phyloP scores from a whole-genome alignment of 306 rosid genomes.

The Acmispon strigosus region DNA sequence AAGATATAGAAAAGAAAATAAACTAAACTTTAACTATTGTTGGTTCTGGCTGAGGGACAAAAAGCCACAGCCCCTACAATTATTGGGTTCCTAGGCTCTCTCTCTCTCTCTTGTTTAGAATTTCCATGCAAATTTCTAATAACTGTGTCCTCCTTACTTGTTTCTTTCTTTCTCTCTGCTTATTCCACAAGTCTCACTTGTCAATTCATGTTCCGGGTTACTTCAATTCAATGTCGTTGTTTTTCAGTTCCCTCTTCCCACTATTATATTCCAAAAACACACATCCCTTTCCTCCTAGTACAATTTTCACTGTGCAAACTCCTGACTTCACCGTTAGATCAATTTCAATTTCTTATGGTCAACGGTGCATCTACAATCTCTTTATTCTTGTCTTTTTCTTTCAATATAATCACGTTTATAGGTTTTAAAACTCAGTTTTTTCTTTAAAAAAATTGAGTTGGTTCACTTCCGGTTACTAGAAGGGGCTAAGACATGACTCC shows the following conservation, averaged over 20 bases:
- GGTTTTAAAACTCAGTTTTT: no score
- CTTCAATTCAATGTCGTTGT: conserved; percentile 28
- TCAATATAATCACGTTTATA: no score
- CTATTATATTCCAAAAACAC: conserved; percentile 12
- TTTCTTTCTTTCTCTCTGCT: background rate
- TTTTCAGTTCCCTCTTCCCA: conserved; percentile 15
- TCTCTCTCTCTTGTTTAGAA: background rate
- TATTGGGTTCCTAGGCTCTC: conserved; percentile 18
- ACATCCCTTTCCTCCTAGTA: conserved; percentile 1
- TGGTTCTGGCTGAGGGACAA: background rate
- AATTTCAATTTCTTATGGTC: background rate
- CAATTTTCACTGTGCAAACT: background rate
- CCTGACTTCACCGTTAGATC: background rate
- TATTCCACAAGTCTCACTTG: conserved; percentile 25
- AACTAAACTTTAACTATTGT: no score
- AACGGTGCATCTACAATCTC: background rate
- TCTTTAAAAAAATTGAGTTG: no score
- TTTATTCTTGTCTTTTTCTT: no score
- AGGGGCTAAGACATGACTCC: no score
- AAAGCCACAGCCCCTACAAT: conserved; percentile 27
- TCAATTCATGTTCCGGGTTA: conserved; percentile 39
- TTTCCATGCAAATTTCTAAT: conserved; percentile 11
- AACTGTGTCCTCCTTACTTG: background rate
- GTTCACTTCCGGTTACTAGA: no score
- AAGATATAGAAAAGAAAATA: no score